phyloP scores from a whole-genome alignment of 1,284 basidiomycete genomes.

The Flammula alnicola region DNA sequence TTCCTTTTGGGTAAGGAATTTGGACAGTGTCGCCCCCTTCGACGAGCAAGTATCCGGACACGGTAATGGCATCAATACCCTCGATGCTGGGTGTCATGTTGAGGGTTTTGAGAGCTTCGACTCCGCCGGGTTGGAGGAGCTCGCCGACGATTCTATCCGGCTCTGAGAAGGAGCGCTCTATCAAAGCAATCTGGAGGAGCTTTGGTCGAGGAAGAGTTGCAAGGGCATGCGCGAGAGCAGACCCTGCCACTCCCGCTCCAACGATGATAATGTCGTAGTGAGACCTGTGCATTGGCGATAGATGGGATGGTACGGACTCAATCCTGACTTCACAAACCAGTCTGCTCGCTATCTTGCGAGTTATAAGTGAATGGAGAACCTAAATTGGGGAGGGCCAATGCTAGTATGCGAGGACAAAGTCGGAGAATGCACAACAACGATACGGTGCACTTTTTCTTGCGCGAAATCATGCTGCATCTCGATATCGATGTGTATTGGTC shows the following conservation, averaged over 20 bases:
- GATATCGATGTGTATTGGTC: too few relatives aligned
- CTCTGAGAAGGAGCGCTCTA: slow-evolving; percentile 3
- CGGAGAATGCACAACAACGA: too few relatives aligned
- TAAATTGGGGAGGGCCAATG: too few relatives aligned
- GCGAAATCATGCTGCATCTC: too few relatives aligned
- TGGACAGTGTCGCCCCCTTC: neutral
- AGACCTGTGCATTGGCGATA: neutral
- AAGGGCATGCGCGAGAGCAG: slow-evolving; percentile 1
- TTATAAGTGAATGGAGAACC: too few relatives aligned
- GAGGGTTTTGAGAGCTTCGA: neutral
- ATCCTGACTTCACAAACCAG: too few relatives aligned
- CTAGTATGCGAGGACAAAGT: too few relatives aligned
- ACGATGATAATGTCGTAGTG: slow-evolving; percentile 5
- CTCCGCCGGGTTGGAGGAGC: slow-evolving; percentile 3
- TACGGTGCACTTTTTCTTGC: too few relatives aligned
- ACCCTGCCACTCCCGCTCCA: slow-evolving; percentile 1
- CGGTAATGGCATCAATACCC: slow-evolving; percentile 2
- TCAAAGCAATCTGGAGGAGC: neutral
- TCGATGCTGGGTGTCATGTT: neutral
- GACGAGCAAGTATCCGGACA: neutral
- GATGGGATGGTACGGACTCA: too few relatives aligned
- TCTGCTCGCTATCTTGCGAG: too few relatives aligned
- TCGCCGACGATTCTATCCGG: slow-evolving; percentile 3
- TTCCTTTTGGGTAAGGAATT: slow-evolving; percentile 1
- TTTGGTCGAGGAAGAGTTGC: neutral